Base-by-base conservation (phyloP, 2,329 filamentous ascomycete species). In the Aspergillaceae sp. region DNA sequence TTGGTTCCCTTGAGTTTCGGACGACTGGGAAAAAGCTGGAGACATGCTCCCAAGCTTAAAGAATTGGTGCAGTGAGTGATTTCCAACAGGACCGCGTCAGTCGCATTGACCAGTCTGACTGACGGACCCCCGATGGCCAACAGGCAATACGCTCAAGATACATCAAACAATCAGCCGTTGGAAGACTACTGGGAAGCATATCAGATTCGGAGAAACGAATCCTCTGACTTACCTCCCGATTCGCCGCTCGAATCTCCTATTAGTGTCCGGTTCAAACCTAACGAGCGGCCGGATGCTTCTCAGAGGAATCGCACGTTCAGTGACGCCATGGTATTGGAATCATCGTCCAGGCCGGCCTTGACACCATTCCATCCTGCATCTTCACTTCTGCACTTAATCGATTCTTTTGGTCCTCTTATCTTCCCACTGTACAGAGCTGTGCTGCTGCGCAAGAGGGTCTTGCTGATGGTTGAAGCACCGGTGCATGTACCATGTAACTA, bases 381-480 rank as follows among this genome's bases (percentile, higher is more conserved):
- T 68, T 92, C 87, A 45, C 76, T 97, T 53, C 78, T 83, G 7
- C 75, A 78, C 32, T 80, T 95, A 51, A 69, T 97, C 40, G 83
- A 92, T 55, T 80, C 78, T 6, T 94, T 97, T 62, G 92, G 92
- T 0, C 92, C 92, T 1, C 74, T 98, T 46, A 80, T 97, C 43
- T 98, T 96, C 61, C 87, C 92, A 7, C 78, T 98, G 51, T 86
- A 95, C 57, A 82, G 92, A 56, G 88, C 89, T 40, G 88, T 90
- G 5, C 70, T 98, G 42, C 70, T 95, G 51, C 80, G 91, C 47
- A 91, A 92, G 69, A 80, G 92, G 47, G 91, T 98, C 46, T 69
- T 98, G 43, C 83, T 98, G 50, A 84, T 92, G 28, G 84, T 86
- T 11, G 82, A 90, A 63, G 83, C 90, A 7, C 92, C 92, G 0